phyloP scores from a whole-genome alignment of 371 early-diverging fungal species.

The Capillidium heterosporum region DNA sequence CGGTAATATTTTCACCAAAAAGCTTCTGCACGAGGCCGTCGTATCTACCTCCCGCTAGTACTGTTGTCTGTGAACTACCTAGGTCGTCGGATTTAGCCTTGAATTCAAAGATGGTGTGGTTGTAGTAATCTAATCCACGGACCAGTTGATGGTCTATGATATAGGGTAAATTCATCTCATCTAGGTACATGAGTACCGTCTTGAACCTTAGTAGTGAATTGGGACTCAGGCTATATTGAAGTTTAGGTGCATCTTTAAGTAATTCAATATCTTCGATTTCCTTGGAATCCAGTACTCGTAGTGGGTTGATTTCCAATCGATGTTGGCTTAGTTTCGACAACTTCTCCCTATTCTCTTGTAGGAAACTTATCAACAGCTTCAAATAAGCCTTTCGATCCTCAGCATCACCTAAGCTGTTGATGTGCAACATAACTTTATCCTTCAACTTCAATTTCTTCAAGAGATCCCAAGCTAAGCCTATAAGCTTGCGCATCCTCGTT shows the following conservation, averaged over 20 bases:
- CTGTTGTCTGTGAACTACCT: conserved; percentile 32
- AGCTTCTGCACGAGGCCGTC: conserved; percentile 26
- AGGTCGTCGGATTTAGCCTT: conserved; percentile 15
- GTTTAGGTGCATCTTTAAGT: background rate
- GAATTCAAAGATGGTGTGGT: conserved; percentile 41
- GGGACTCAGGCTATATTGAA: conserved; percentile 16
- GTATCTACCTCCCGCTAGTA: conserved; percentile 45
- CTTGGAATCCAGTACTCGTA: conserved; percentile 41
- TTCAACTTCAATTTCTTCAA: conserved; percentile 13
- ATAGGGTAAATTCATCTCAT: conserved; percentile 19
- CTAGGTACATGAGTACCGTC: conserved; percentile 7
- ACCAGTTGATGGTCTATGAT: conserved; percentile 25
- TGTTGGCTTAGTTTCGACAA: conserved; percentile 25
- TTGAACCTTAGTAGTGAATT: conserved; percentile 16
- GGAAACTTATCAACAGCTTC: conserved; percentile 17
- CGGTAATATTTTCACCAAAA: conserved; percentile 19
- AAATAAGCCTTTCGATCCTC: conserved; percentile 21
- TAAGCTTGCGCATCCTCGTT: conserved; percentile 31
- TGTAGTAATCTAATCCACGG: conserved; percentile 43
- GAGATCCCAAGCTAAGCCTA: conserved; percentile 23
- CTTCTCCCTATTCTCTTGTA: conserved; percentile 10
- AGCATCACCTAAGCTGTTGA: conserved; percentile 32
- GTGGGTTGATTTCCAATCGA: conserved; percentile 23
- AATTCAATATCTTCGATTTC: conserved; percentile 16
- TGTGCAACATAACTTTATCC: conserved; percentile 17